A percentile compares a stretch with the other conserved stretches of the same genome.
Evolutionary conservation across 2,329 filamentous ascomycete genomes (phyloP).

Genomic region (Stagonosporopsis rhizophila): DNA sequence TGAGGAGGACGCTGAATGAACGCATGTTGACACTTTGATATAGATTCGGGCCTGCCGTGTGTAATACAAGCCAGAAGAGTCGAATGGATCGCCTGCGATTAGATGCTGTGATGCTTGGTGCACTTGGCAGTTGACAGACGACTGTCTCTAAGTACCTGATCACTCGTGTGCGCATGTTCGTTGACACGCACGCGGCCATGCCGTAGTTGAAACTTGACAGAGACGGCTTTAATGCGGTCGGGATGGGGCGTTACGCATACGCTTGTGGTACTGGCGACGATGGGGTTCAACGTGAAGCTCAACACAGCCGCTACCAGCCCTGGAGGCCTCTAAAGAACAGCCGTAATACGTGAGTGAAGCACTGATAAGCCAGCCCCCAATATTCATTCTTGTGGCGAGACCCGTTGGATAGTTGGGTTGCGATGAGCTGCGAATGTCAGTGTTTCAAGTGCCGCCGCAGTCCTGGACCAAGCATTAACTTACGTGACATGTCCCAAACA

Average conservation of each 20-base stretch:
- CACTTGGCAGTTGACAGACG: neutral
- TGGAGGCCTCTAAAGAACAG: too few relatives aligned
- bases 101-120: neutral
- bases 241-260: neutral
- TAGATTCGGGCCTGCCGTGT: slow-evolving; percentile 25
- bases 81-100: slow-evolving; percentile 12
- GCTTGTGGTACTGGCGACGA: slow-evolving; percentile 1
- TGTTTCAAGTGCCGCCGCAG: slow-evolving; percentile 30
- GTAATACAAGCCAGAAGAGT: neutral
- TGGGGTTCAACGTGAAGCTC: neutral
- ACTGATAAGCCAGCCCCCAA: neutral
- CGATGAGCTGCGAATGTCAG: slow-evolving; percentile 22
- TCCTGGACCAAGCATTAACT: slow-evolving; percentile 27
- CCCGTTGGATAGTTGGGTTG: slow-evolving; percentile 1
- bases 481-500: slow-evolving; percentile 26
- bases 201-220: slow-evolving; percentile 29
- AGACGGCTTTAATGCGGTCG: slow-evolving; percentile 16
- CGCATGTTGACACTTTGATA: slow-evolving; percentile 20
- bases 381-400: neutral
- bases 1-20: slow-evolving; percentile 24
- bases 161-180: neutral
- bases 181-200: slow-evolving; percentile 27
- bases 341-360: slow-evolving; percentile 8
- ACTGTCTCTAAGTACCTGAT: slow-evolving; percentile 2
- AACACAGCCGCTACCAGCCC: neutral